These are phyloP conservation scores for Geum urbanum DNA, from an alignment of 306 rosid species.

Conservation along the genomic window DNA sequence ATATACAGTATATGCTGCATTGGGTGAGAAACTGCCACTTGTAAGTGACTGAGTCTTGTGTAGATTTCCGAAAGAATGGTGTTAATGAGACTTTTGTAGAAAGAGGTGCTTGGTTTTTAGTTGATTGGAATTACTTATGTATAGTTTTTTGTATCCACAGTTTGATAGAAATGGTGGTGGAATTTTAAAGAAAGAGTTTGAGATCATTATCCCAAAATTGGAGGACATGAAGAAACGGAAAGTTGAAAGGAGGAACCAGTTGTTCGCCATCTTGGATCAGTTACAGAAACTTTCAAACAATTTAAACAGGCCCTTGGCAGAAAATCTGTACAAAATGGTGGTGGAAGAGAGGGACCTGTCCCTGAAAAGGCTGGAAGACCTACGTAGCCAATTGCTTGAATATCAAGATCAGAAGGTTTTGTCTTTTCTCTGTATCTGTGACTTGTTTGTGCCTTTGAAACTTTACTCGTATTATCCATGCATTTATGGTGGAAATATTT, in stretches of 20 bases:
- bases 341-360: conserved; percentile 58
- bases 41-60: conserved; percentile 31
- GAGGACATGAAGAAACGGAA: conserved; percentile 51
- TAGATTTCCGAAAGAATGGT: conserved; percentile 10
- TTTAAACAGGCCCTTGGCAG: conserved; percentile 32
- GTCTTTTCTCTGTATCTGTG: background rate
- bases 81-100: background rate
- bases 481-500: background rate
- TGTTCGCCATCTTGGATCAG: conserved; percentile 44
- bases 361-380: conserved; percentile 44
- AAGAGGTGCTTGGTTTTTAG: background rate
- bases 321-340: conserved; percentile 23
- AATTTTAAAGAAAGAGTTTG: conserved; percentile 54
- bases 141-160: conserved; percentile 28
- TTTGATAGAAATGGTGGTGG: conserved; percentile 35
- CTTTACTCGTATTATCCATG: background rate
- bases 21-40: conserved; percentile 49
- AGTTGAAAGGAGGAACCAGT: conserved; percentile 49
- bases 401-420: conserved; percentile 42
- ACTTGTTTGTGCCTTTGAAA: background rate
- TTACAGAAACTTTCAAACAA: conserved; percentile 47
- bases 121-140: background rate
- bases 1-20: conserved; percentile 34
- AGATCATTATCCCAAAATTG: conserved; percentile 38
- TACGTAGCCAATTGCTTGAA: conserved; percentile 29